Conservation (phyloP, 257 asterid species). For the Solanum bukasovii region DNA sequence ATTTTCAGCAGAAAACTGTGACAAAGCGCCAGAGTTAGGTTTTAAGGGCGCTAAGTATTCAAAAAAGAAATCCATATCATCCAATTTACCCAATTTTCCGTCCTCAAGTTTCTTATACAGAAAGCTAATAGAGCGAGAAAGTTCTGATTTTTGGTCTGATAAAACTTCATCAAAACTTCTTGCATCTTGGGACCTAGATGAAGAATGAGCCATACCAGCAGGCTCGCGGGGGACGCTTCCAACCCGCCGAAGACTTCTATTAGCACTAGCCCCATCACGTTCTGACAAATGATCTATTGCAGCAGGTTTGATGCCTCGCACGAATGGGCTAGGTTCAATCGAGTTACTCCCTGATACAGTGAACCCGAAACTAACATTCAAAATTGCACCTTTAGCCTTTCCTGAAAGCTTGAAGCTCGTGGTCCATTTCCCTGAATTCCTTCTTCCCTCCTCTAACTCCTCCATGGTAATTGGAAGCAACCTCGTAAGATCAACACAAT, state of each 20-base stretch:
- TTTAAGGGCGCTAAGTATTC: conserved; percentile 12
- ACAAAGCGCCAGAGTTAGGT: conserved; percentile 6
- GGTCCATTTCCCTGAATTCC: conserved; percentile 75
- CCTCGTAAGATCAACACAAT: conserved; percentile 78
- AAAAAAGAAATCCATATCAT: conserved; percentile 9
- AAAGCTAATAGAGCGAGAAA: conserved; percentile 34
- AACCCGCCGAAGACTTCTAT: conserved; percentile 7
- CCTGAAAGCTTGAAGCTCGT: conserved; percentile 82
- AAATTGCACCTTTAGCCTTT: conserved; percentile 62
- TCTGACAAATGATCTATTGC: conserved; percentile 14
- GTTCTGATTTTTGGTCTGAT: conserved; percentile 26
- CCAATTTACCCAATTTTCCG: conserved; percentile 14
- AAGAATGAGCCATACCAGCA: conserved; percentile 13
- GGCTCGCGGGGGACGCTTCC: conserved; percentile 18
- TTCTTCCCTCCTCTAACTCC: conserved; percentile 53
- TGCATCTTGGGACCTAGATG: conserved; percentile 20
- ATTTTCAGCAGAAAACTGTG: conserved; percentile 14
- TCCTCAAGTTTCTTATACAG: conserved; percentile 49
- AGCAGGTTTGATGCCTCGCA: conserved; percentile 17
- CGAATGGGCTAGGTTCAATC: conserved; percentile 32
- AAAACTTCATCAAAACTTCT: conserved; percentile 24
- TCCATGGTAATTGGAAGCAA: conserved; percentile 75
- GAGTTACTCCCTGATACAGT: conserved; percentile 37
- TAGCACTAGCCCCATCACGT: conserved; percentile 9
- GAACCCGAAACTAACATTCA: conserved; percentile 83